Evolutionary conservation across 2,329 filamentous ascomycete species (phyloP).

Genomic region (Fusarium sambucinum): DNA sequence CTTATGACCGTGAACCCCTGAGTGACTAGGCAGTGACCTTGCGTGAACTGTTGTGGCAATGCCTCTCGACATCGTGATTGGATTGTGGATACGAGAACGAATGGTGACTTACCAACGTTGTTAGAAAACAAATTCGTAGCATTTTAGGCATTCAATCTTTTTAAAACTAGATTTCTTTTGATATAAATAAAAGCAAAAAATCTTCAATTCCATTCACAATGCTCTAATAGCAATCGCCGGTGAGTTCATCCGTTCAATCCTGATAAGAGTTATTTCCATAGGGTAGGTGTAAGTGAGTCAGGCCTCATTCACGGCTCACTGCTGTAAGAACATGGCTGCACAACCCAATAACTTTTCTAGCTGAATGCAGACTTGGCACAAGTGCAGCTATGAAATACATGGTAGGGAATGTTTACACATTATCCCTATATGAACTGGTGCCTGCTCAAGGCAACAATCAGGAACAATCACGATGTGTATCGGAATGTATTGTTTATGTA

Average conservation of each 20-base stretch:
- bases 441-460: background rate
- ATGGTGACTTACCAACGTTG: background rate
- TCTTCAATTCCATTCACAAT: background rate
- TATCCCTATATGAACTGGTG: background rate
- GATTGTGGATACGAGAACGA: background rate
- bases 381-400: background rate
- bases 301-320: slow-evolving; percentile 14
- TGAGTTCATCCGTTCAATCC: background rate
- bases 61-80: slow-evolving; percentile 13
- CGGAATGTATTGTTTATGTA: background rate
- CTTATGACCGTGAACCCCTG: background rate
- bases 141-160: background rate
- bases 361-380: background rate
- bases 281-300: slow-evolving; percentile 4
- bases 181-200: background rate
- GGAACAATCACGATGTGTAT: background rate
- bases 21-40: slow-evolving; percentile 15
- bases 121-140: background rate
- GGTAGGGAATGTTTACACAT: background rate
- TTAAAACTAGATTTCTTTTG: background rate
- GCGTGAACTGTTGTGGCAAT: slow-evolving; percentile 25
- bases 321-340: slow-evolving; percentile 6
- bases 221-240: too few relatives aligned
- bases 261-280: background rate
- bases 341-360: background rate